These are phyloP conservation scores for Phytophthora chlamydospora DNA, from an alignment of 352 stramenopile genomes.

Conservation along the genomic window DNA sequence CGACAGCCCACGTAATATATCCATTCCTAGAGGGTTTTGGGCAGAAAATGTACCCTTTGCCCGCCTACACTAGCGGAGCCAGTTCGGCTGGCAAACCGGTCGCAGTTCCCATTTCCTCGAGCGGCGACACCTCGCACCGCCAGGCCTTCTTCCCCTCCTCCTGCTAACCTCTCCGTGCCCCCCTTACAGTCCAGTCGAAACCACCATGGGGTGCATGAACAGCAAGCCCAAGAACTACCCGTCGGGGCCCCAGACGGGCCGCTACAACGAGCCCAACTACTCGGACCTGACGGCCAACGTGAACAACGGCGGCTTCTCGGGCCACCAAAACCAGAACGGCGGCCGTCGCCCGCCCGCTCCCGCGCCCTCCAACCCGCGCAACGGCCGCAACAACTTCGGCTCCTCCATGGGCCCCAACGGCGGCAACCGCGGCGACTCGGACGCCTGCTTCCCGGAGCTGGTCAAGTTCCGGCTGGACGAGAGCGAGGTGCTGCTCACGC, in stretches of 20 bases:
- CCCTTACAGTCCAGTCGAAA: constrained; percentile 11
- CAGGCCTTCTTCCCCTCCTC: background rate
- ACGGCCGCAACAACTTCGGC: constrained; percentile 16
- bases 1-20: background rate
- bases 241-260: constrained; percentile 16
- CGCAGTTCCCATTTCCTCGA: constrained; percentile 31
- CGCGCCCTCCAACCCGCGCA: constrained; percentile 19
- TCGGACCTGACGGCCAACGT: constrained; percentile 38
- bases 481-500: constrained; percentile 81
- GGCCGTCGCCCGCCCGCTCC: constrained; percentile 9
- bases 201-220: constrained; percentile 40
- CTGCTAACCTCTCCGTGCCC: constrained; percentile 4
- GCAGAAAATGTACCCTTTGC: constrained; percentile 30
- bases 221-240: constrained; percentile 35
- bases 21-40: background rate
- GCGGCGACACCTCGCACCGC: constrained; percentile 3
- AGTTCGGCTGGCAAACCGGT: constrained; percentile 17
- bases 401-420: constrained; percentile 5
- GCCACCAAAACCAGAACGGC: constrained; percentile 13
- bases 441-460: constrained; percentile 77
- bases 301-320: constrained; percentile 39
- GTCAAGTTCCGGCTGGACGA: constrained; percentile 79
- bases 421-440: constrained; percentile 37
- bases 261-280: constrained; percentile 46
- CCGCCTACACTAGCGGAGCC: constrained; percentile 26